phyloP scores from a whole-genome alignment of 2,329 filamentous ascomycete species.

The Penicillium sp. region DNA sequence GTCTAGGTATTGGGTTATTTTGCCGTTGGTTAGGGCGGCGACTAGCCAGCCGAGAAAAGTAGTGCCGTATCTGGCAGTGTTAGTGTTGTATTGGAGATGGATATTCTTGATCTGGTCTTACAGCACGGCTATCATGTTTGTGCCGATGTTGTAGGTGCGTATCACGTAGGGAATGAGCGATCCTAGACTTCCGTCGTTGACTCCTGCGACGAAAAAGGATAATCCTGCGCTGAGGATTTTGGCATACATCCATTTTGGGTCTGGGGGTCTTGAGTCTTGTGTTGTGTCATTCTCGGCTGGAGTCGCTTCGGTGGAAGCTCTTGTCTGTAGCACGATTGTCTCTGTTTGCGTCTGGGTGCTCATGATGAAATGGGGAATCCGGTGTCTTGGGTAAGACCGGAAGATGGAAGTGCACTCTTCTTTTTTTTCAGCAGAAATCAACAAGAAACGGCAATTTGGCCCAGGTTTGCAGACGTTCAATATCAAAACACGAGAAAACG shows the following conservation, averaged over 20 bases:
- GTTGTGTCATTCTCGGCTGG: background rate
- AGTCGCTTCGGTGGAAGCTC: background rate
- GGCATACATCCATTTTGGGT: constrained; percentile 26
- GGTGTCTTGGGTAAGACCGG: background rate
- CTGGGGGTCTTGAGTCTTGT: background rate
- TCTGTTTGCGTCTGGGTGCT: constrained; percentile 13
- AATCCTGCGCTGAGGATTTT: constrained; percentile 57
- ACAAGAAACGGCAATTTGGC: background rate
- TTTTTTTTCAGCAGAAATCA: background rate
- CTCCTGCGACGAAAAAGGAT: constrained; percentile 64
- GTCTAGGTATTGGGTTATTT: constrained; percentile 50
- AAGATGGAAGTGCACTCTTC: no score
- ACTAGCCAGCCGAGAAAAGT: constrained; percentile 61
- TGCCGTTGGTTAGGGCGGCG: constrained; percentile 54
- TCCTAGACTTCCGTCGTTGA: constrained; percentile 64
- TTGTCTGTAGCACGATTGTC: constrained; percentile 7
- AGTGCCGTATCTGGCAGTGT: constrained; percentile 47
- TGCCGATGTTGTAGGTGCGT: constrained; percentile 54
- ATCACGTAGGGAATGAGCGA: constrained; percentile 63
- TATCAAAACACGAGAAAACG: background rate
- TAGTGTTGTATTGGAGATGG: background rate
- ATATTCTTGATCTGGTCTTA: constrained; percentile 27
- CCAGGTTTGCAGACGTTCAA: background rate
- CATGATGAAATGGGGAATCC: background rate
- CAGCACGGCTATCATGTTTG: constrained; percentile 52